These are phyloP conservation scores for Avena insularis DNA, from an alignment of 176 grass and related monocot species.

Conservation along the genomic window DNA sequence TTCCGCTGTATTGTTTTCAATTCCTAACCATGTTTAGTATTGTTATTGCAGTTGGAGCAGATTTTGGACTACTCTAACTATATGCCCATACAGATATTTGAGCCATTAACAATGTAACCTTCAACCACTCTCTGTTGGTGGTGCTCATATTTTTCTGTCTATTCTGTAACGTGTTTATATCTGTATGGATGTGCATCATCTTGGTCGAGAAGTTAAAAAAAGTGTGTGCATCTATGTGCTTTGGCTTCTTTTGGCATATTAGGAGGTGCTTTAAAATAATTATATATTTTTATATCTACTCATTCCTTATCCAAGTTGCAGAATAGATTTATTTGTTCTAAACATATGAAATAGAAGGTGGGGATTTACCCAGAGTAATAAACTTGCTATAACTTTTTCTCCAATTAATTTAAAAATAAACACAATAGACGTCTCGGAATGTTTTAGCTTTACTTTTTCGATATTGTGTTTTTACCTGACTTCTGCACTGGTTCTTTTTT, in stretches of 20 bases:
- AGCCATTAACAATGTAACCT: conserved; percentile 39
- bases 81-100: conserved; percentile 38
- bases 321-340: neutral
- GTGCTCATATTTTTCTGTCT: neutral
- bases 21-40: conserved; percentile 39
- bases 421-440: neutral
- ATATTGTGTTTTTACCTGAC: neutral
- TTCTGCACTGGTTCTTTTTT: neutral
- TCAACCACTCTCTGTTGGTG: conserved; percentile 6
- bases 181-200: neutral
- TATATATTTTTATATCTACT: neutral
- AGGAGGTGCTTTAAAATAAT: neutral
- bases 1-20: conserved; percentile 33
- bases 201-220: neutral
- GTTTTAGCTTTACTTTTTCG: conserved; percentile 1
- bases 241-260: neutral
- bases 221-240: neutral
- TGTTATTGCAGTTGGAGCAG: conserved; percentile 44
- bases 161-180: conserved; percentile 44
- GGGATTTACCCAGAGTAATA: neutral
- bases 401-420: neutral
- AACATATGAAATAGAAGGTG: neutral
- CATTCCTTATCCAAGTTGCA: neutral
- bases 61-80: conserved; percentile 34
- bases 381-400: neutral